Evolutionary conservation across 805 yeast species (phyloP), one percentile per base, ranked within the genome.

Genomic region (Clavispora santaluciae): DNA sequence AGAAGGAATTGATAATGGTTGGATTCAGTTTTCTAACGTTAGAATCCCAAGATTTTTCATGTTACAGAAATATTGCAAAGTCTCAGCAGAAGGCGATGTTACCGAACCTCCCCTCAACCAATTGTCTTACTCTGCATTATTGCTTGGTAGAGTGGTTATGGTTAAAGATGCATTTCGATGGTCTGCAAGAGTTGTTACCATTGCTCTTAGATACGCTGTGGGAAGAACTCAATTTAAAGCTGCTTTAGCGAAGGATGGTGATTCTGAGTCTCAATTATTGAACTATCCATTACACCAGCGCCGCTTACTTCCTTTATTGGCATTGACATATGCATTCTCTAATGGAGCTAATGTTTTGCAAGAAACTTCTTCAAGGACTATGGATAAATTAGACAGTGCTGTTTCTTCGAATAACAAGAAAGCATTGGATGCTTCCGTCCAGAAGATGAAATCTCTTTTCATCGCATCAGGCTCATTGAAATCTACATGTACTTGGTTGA

Each of bases 1-100:
- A 56, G 93, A 89, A 56, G 96, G 95, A 43, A 86, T 90, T 50
- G 97, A 90, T 59, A 90, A 90, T 62, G 97, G 97, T 40, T 90
- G 96, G 96, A 86, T 90, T 56, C 96, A 89, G 66, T 90, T 86
- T 66, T 72, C 85, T 37, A 73, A 82, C 52, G 96, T 88, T 38
- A 73, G 81, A 38, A 85, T 90, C 48, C 97, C 97, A 41, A 76
- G 89, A 46, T 82, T 76, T 58, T 85, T 75, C 63, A 81, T 90
- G 93, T 70, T 90, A 54, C 80, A 81, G 63, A 86, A 82, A 62
- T 89, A 82, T 64, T 78, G 89, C 39, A 75, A 79, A 56, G 86
- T 90, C 40, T 69, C 70, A 34, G 64, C 72, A n/a, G 77, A 79
- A 16, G 90, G 90, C 33, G 76, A 76, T 37, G 95, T 86, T 43